Evolutionary conservation across 495 filamentous ascomycete genomes (phyloP), one percentile per base, ranked within the genome.

Genomic region (Xylaria intraflava): DNA sequence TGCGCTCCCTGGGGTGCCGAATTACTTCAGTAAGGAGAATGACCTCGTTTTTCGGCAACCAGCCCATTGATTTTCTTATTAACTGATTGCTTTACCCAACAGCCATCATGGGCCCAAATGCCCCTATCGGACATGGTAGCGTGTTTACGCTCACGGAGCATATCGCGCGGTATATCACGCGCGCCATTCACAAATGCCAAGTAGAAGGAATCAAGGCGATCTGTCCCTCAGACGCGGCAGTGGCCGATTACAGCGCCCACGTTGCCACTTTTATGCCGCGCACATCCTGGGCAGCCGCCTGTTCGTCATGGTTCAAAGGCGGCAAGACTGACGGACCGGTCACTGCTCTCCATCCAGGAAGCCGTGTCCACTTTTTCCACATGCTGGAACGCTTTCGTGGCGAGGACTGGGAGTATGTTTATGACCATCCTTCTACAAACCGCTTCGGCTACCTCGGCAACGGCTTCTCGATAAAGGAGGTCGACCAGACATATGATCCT

Each of bases 231-330:
- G 61, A 61, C 23, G 67, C 56, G 1, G 77, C 76, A 0, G 72
- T 74, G 12, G 69, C 65, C 14, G 76, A 78, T 55, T 78, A 72
- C 57, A 61, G 58, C 49, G 66, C 64, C 49, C 75, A 79, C 64
- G 62, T 72, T 12, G 57, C 65, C 12, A 53, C 62, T 7, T 76
- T 78, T 53, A 76, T 78, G 72, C 72, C 69, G 46, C 67, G 73
- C 11, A 77, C 76, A 1, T 66, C 65, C 12, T 80, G 76, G 77
- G 62, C 69, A 0, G 53, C 66, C 10, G 27, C 59, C 10, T 72
- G 77, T 26, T 65, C 69, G 5, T 75, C 69, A 3, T 81, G 77
- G 77, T 80, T 75, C 57, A 79, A 78, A 60, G 62, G 65, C 29
- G 72, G 70, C 12, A 55, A 43, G 5, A 55, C 56, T 1, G 65